Conservation (phyloP, 345 rosid genomes). For the Dovyalis caffra region DNA sequence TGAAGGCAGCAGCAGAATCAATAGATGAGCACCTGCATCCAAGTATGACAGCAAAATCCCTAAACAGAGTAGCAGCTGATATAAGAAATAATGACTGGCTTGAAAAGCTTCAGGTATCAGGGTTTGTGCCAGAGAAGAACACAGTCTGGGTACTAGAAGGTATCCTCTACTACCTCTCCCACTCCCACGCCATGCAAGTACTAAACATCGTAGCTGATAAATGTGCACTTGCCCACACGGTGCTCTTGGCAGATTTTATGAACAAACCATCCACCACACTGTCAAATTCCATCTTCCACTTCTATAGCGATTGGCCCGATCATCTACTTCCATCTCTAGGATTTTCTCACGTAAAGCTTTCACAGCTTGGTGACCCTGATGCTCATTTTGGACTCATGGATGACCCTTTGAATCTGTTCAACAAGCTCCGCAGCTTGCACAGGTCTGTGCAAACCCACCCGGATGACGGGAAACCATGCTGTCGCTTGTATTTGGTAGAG, state of each 20-base stretch:
- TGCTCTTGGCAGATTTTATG: conserved; percentile 95
- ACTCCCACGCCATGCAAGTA: conserved; percentile 81
- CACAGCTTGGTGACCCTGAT: conserved; percentile 92
- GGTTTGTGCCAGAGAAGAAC: conserved; percentile 58
- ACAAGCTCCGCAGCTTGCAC: conserved; percentile 76
- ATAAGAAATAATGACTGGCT: conserved; percentile 70
- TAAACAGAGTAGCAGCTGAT: conserved; percentile 74
- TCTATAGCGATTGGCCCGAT: conserved; percentile 96
- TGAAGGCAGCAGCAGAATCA: conserved; percentile 58
- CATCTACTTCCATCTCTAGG: conserved; percentile 82
- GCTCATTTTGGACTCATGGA: conserved; percentile 81
- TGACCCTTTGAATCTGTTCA: conserved; percentile 75
- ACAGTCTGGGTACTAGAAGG: conserved; percentile 97
- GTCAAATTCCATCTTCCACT: conserved; percentile 68
- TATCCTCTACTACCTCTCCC: conserved; percentile 79
- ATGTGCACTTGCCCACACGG: conserved; percentile 54
- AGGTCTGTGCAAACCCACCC: conserved; percentile 71
- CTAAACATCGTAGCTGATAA: conserved; percentile 77
- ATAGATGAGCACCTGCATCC: conserved; percentile 38
- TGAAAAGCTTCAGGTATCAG: conserved; percentile 68
- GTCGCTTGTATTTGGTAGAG: conserved; percentile 88
- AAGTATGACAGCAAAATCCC: conserved; percentile 61
- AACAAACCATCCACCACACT: conserved; percentile 73
- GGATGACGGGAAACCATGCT: conserved; percentile 89
- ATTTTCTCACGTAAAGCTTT: conserved; percentile 75